Conservation (phyloP, 169 alveolate genomes). For the Cryptosporidium xiaoi region DNA sequence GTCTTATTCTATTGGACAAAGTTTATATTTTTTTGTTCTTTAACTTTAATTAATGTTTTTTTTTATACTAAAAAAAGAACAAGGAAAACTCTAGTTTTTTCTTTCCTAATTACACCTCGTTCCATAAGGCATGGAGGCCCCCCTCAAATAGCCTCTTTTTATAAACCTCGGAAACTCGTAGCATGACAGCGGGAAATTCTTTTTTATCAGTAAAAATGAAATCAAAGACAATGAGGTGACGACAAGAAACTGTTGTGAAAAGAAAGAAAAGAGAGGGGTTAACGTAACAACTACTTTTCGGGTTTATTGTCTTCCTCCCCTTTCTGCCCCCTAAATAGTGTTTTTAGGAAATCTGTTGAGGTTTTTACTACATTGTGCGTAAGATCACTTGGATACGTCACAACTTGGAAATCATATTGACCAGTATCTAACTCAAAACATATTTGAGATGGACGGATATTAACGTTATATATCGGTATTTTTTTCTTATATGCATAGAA, state of each 20-base stretch:
- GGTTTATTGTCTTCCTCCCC: not conserved
- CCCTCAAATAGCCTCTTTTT: no score
- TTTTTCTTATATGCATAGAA: constrained; percentile 34
- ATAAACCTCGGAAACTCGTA: no score
- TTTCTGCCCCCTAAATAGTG: not conserved
- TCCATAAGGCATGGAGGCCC: no score
- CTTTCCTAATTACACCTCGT: not conserved
- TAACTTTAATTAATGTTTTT: not conserved
- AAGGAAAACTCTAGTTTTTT: not conserved
- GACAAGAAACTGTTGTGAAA: no score
- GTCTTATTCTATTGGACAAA: no score
- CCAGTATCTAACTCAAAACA: constrained; percentile 11
- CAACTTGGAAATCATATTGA: constrained; percentile 2
- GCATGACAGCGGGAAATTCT: no score
- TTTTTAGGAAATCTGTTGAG: constrained; percentile 50
- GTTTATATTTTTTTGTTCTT: not conserved
- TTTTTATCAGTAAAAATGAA: no score
- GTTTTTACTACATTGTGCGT: constrained; percentile 23
- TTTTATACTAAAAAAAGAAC: not conserved
- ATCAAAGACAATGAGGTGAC: no score
- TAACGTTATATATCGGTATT: constrained; percentile 56
- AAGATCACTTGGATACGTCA: constrained; percentile 37
- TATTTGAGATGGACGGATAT: constrained; percentile 48
- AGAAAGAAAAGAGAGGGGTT: no score
- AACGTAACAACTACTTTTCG: not conserved